Percentiles rank a stretch among this genome's conserved stretches.
phyloP scores from a whole-genome alignment of 1,284 basidiomycete genomes.

The Cutaneotrichosporon arboriforme region DNA sequence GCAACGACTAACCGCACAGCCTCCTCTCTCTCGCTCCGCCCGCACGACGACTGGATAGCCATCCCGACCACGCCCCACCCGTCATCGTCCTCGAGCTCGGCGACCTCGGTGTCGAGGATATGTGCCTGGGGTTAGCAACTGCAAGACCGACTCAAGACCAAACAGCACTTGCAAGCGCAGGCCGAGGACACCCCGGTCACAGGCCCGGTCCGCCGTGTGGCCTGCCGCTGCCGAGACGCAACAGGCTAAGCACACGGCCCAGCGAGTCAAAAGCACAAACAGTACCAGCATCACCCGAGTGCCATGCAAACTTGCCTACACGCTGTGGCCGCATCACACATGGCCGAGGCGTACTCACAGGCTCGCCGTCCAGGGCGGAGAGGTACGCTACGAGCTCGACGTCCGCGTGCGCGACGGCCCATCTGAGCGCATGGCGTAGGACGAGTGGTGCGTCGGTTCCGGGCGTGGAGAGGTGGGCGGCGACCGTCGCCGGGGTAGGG shows the following conservation, averaged over 20 bases:
- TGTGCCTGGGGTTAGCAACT: conserved; percentile 22
- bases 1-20: conserved; percentile 71
- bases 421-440: conserved; percentile 35
- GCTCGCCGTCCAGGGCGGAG: conserved; percentile 25
- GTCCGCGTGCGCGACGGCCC: conserved; percentile 36
- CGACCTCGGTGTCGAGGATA: conserved; percentile 32
- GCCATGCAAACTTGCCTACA: no score
- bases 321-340: no score
- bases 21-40: conserved; percentile 73
- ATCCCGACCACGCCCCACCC: conserved; percentile 71
- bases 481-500: conserved; percentile 4
- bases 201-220: no score
- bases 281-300: no score
- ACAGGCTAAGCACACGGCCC: no score
- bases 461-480: neutral
- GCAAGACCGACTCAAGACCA: neutral
- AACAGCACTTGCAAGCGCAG: neutral
- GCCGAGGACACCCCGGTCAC: neutral
- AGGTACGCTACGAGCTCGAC: conserved; percentile 37
- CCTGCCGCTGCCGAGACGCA: no score
- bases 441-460: conserved; percentile 14
- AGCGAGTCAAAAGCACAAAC: neutral
- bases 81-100: conserved; percentile 64
- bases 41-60: conserved; percentile 70
- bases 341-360: no score